A percentile compares a stretch with the other conserved stretches of the same genome.
phyloP scores from a whole-genome alignment of 2,329 filamentous ascomycete genomes.

The Fusarium secorum region DNA sequence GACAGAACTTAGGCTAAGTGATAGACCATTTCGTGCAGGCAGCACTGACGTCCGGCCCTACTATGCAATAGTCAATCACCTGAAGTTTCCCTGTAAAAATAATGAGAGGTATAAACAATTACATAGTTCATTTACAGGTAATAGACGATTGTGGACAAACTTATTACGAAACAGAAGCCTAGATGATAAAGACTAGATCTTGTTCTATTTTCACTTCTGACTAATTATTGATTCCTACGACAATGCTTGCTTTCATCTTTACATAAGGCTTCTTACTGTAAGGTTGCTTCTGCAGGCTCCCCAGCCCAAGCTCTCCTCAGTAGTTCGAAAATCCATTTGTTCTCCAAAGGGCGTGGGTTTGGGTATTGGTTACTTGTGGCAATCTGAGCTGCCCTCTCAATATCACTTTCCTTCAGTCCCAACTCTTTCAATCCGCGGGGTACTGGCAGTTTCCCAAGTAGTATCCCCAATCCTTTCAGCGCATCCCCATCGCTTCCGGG shows the following conservation, averaged over 20 bases:
- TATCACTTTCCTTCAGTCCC: not conserved
- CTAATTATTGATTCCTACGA: fast-evolving
- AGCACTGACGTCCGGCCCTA: fast-evolving
- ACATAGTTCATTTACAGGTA: fast-evolving
- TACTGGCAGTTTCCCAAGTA: fast-evolving
- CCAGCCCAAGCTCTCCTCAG: not conserved
- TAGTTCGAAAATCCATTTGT: not conserved
- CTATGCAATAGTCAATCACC: fast-evolving
- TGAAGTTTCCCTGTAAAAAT: fast-evolving
- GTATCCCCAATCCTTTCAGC: fast-evolving
- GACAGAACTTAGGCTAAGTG: too few relatives aligned
- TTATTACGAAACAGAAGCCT: too few relatives aligned
- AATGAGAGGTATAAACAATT: not conserved
- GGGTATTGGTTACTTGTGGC: not conserved
- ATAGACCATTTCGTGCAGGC: not conserved
- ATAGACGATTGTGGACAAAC: not conserved
- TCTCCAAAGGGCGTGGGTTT: not conserved
- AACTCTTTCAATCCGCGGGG: not conserved
- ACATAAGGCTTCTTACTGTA: fast-evolving
- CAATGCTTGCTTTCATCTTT: fast-evolving
- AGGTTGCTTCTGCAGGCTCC: not conserved
- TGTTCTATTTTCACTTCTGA: fast-evolving
- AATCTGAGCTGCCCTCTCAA: not conserved
- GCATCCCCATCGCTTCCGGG: not conserved
- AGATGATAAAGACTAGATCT: fast-evolving